A percentile compares a stretch with the other conserved stretches of the same genome.
phyloP scores from a whole-genome alignment of 306 rosid species.

The Cucurbita pepo region DNA sequence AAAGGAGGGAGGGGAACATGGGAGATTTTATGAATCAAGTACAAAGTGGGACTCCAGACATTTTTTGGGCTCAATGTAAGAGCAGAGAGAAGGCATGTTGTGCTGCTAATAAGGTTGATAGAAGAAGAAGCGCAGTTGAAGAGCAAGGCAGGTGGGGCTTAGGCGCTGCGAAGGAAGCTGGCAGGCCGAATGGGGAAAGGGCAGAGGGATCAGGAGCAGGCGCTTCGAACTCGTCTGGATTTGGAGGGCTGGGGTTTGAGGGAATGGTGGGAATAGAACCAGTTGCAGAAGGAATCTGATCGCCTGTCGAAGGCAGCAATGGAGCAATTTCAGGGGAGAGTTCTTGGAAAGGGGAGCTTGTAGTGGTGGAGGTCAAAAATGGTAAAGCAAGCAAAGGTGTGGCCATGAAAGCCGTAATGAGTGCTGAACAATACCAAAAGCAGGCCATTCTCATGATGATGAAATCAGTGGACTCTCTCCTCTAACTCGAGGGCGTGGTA shows the following conservation, averaged over 20 bases:
- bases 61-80: neutral
- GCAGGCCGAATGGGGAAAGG: constrained; percentile 42
- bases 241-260: constrained; percentile 76
- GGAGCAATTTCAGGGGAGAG: constrained; percentile 78
- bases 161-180: constrained; percentile 28
- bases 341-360: constrained; percentile 25
- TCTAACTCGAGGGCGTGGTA: neutral
- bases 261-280: constrained; percentile 78
- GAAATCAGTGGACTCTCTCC: constrained; percentile 13
- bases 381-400: constrained; percentile 17
- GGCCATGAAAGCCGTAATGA: constrained; percentile 35
- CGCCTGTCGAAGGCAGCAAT: constrained; percentile 71
- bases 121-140: constrained; percentile 11
- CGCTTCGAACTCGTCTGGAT: constrained; percentile 45
- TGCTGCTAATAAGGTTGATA: neutral
- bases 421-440: constrained; percentile 26
- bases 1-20: neutral
- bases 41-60: neutral
- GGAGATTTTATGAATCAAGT: neutral
- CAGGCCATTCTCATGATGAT: constrained; percentile 47
- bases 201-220: constrained; percentile 43
- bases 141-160: constrained; percentile 7
- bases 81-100: neutral
- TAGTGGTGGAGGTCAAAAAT: constrained; percentile 7
- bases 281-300: constrained; percentile 34